Evolutionary conservation across 129 eudicot genomes (phyloP), one percentile per base, ranked within the genome.

Genomic region (Tagetes erecta): DNA sequence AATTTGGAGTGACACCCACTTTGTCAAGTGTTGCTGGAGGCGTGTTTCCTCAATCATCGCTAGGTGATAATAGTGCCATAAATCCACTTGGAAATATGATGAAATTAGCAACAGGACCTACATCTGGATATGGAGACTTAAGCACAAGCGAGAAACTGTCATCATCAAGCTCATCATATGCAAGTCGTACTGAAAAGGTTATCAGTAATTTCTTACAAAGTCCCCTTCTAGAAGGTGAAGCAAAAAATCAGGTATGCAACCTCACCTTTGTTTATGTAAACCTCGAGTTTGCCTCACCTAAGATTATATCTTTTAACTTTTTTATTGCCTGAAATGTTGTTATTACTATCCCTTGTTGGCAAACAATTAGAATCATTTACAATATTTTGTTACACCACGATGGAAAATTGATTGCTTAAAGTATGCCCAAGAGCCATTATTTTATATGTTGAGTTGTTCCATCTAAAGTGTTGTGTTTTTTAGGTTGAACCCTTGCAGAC

Each of bases 171-270:
- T 58, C 80, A 60, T 77, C 84, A 14, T 77, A 84, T 56, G 80
- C 80, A 56, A 85, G 88, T 76, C 86, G 82, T 40, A 83, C 89
- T 4, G 92, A 91, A 77, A 82, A 81, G 78, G 87, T 91, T 68
- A 73, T 91, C 42, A 79, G 74, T 72, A 83, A 78, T 51, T 88
- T 95, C 78, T 76, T 88, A 80, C 84, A 88, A 51, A 83, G 70
- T 72, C 88, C 95, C 73, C 80, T 84, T 70, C 40, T 95, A 41
- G 83, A 81, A 64, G 87, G 78, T 40, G 91, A 86, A 75, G 8
- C 81, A 67, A 60, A 77, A 77, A 83, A 80, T 52, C 73, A 46
- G 81, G 95, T 88, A 86, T 40, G 75, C 55, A 45, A 76, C 51
- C 46, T 10, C 51, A 35, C 27, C 13, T 2, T 6, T 1, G 65